Evolutionary conservation across 106 monocot species (phyloP).

Genomic region (Allium cepa): DNA sequence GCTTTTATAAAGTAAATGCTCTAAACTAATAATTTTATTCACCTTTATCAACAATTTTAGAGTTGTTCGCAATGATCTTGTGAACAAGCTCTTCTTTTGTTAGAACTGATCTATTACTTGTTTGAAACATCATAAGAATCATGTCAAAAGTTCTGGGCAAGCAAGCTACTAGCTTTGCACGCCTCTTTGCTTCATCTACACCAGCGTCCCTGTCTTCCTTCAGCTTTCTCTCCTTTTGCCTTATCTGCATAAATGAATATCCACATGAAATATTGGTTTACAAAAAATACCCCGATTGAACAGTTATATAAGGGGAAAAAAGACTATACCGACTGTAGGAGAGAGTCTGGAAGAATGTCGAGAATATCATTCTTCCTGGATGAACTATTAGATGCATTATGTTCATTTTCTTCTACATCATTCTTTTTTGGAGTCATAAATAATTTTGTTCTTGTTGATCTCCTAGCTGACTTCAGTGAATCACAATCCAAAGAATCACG

Average conservation of each 20-base stretch:
- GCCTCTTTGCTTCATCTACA: slow-evolving; percentile 26
- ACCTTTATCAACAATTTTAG: slow-evolving; percentile 74
- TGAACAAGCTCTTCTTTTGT: slow-evolving; percentile 80
- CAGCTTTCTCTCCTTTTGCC: slow-evolving; percentile 59
- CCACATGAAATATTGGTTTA: too few relatives aligned
- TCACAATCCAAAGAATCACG: slow-evolving; percentile 9
- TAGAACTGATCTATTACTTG: slow-evolving; percentile 47
- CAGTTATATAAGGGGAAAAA: background rate
- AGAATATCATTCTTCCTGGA: slow-evolving; percentile 24
- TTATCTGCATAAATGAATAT: slow-evolving; percentile 31
- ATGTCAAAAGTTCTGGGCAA: slow-evolving; percentile 73
- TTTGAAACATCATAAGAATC: slow-evolving; percentile 69
- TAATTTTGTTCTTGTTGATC: slow-evolving; percentile 35
- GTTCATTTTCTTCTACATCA: slow-evolving; percentile 12
- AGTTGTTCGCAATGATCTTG: slow-evolving; percentile 62
- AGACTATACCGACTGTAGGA: slow-evolving; percentile 58
- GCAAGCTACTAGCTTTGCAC: slow-evolving; percentile 48
- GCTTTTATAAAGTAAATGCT: background rate
- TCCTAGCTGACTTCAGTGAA: slow-evolving; percentile 20
- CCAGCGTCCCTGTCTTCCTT: slow-evolving; percentile 50
- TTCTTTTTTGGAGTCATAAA: slow-evolving; percentile 53
- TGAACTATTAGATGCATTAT: slow-evolving; percentile 8
- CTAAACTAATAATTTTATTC: slow-evolving; percentile 4
- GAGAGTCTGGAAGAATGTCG: slow-evolving; percentile 60
- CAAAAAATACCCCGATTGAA: too few relatives aligned